Evolutionary conservation across 78 protist species (phyloP), one percentile per base, ranked within the genome.

Genomic region (Dictyostelium firmibasis): DNA sequence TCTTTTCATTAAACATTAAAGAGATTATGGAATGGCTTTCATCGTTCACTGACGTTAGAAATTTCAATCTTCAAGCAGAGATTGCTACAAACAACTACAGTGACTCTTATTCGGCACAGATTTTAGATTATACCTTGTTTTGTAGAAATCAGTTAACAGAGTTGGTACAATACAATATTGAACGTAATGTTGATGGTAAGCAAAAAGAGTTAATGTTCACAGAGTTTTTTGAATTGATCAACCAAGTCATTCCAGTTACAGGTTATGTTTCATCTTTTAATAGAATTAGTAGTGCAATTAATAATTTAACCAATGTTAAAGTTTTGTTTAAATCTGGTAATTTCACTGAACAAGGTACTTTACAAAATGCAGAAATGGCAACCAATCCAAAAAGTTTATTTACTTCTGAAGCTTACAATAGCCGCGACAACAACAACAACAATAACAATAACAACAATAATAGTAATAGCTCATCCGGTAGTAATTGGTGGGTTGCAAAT

Each of bases 11-110:
- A 2, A n/a, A 36, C 20, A 23, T 41, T 8, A 23, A 23, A 4
- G 84, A 79, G 25, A 25, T 79, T 13, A 79, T 79, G 36, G 84
- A 47, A 25, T 79, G 44, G 62, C 47, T 44, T 27, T 44, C 84
- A 44, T 44, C 84, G 27, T 79, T 79, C 31, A n/a, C 16, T 4
- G 84, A 79, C 47, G 0, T 0, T 23, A 44, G 33, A 20, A 44
- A n/a, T 44, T 79, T 79, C 27, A 25, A n/a, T 1, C 1, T 72
- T 72, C 79, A 72, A 33, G 8, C 44, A 33, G 79, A 72, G 6
- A 33, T 27, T 0, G 36, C 79, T 1, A 11, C 79, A 29, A 0
- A 72, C 18, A 72, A 72, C 9, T 72, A 33, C 18, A 10, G n/a
- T 31, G 79, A 72, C 7, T 27, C 79, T 14, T 72, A 33, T 33